Conservation (phyloP, 306 rosid species). For the Cyamopsis tetragonoloba region DNA sequence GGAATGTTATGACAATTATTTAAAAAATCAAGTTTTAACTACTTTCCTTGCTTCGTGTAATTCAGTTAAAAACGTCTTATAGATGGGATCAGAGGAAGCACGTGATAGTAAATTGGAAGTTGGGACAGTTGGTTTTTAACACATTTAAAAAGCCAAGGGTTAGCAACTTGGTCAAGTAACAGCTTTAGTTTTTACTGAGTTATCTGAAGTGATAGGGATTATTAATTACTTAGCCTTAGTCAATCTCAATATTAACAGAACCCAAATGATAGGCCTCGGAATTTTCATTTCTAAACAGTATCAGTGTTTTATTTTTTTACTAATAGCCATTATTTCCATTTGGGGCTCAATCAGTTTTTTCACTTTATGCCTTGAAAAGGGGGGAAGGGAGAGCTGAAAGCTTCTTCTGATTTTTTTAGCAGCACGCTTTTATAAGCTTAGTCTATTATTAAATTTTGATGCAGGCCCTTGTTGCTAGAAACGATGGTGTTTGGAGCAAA, state of each 20-base stretch:
- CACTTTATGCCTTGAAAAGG: background rate
- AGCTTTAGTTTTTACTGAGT: background rate
- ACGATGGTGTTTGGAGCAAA: conserved; percentile 97
- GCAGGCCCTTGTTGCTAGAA: conserved; percentile 96
- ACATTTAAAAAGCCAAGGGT: background rate
- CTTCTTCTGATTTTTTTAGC: background rate
- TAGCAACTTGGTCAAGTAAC: background rate
- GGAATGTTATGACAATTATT: too few relatives aligned
- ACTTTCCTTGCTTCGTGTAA: too few relatives aligned
- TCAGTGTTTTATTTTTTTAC: background rate
- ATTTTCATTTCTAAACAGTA: background rate
- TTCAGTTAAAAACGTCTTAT: too few relatives aligned
- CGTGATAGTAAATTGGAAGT: too few relatives aligned
- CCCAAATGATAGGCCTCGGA: background rate
- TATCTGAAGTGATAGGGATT: background rate
- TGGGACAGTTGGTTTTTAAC: too few relatives aligned
- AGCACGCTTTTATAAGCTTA: background rate
- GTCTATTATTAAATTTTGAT: conserved; percentile 23
- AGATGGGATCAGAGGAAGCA: too few relatives aligned
- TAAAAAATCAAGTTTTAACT: too few relatives aligned
- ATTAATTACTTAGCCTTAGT: background rate
- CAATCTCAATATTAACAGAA: background rate
- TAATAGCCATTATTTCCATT: background rate
- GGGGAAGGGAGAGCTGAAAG: background rate
- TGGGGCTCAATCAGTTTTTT: background rate